These are phyloP conservation scores for Wickerhamiella brachini DNA, from an alignment of 805 yeast genomes.

Conservation along the genomic window DNA sequence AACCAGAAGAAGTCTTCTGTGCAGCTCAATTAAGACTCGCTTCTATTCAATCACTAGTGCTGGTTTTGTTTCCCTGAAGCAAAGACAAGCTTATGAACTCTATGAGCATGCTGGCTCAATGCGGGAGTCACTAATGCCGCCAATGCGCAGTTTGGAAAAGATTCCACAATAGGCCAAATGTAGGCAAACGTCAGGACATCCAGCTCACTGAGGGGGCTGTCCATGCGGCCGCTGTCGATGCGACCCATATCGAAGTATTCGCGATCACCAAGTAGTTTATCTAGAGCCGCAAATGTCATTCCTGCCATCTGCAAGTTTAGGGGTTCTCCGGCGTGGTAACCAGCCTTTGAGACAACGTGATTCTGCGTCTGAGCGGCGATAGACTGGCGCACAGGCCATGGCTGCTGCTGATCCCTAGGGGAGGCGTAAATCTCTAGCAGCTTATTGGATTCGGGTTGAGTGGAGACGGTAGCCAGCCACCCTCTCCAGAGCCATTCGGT, in stretches of 20 bases:
- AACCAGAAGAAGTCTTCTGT: conserved; percentile 54
- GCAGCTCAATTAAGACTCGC: conserved; percentile 28
- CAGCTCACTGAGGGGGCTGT: conserved; percentile 6
- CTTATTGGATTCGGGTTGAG: conserved; percentile 1
- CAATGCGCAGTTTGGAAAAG: conserved; percentile 12
- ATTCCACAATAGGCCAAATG: conserved; percentile 10
- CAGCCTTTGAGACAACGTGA: conserved; percentile 5
- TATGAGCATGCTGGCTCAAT: conserved; percentile 10
- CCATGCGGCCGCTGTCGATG: not conserved
- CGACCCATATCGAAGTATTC: not conserved
- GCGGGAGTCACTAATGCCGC: conserved; percentile 12
- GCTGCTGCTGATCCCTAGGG: conserved; percentile 1
- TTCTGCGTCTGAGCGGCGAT: conserved; percentile 6
- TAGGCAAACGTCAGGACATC: conserved; percentile 17
- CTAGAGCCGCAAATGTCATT: conserved; percentile 3
- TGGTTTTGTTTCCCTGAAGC: no score
- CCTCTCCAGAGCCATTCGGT: conserved; percentile 15
- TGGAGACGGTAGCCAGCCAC: conserved; percentile 12
- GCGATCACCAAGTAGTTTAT: not conserved
- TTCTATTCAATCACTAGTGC: no score
- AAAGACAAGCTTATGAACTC: conserved; percentile 3
- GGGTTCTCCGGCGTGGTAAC: not conserved
- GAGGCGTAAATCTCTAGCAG: conserved; percentile 4
- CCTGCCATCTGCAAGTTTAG: conserved; percentile 6
- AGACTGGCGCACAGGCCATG: conserved; percentile 11